Percentiles rank a stretch among this genome's conserved stretches.
phyloP scores from a whole-genome alignment of 2,329 filamentous ascomycete genomes.

The Polychaeton citri region DNA sequence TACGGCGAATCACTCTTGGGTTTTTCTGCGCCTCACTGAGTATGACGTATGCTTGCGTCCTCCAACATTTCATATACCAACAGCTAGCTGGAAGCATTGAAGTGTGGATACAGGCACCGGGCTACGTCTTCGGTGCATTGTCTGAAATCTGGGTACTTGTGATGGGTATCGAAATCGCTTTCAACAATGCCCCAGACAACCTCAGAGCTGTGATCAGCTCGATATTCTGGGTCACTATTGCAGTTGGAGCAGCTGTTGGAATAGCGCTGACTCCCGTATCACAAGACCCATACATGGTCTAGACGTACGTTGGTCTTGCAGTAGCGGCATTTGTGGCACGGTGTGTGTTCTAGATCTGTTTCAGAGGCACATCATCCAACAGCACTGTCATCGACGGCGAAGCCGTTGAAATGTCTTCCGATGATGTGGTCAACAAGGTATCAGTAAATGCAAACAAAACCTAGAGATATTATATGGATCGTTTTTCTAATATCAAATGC shows the following conservation, averaged over 20 bases:
- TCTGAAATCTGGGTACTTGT: slow-evolving; percentile 27
- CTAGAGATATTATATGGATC: no score
- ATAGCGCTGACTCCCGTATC: slow-evolving; percentile 47
- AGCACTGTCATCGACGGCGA: not conserved
- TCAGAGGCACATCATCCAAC: slow-evolving; percentile 34
- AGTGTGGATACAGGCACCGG: slow-evolving; percentile 8
- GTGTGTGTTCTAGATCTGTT: slow-evolving; percentile 8
- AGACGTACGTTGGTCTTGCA: slow-evolving; percentile 32
- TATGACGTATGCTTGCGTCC: not conserved
- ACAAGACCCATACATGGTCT: slow-evolving; percentile 49
- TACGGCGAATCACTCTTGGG: slow-evolving; percentile 6
- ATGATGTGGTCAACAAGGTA: no score
- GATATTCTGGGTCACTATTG: slow-evolving; percentile 28
- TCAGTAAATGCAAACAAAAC: no score
- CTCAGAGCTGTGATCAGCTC: slow-evolving; percentile 20
- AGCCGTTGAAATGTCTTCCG: not conserved
- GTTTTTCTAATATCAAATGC: no score
- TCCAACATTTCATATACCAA: not conserved
- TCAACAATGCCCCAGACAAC: slow-evolving; percentile 25
- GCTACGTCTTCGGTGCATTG: slow-evolving; percentile 19
- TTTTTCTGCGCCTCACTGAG: slow-evolving; percentile 24
- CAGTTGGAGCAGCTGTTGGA: slow-evolving; percentile 44
- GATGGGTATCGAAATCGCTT: slow-evolving; percentile 30
- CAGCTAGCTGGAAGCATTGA: not conserved
- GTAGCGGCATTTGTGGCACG: slow-evolving; percentile 7